Base-by-base conservation (phyloP, 148 eudicot genomes). In the Vaccinium myrtillus region DNA sequence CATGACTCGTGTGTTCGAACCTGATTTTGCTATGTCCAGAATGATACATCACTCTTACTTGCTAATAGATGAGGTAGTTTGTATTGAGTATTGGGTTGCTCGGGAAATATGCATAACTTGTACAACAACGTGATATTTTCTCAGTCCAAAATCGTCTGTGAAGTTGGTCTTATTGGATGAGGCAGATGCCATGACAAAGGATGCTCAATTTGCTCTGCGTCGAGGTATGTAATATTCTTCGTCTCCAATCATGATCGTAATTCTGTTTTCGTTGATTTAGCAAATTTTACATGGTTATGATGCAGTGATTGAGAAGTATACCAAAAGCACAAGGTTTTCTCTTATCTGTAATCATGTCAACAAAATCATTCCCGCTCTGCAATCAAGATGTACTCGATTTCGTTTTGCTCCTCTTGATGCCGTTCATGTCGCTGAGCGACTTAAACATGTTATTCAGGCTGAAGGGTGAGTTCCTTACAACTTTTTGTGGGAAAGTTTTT, bases 141-240 rank as follows among this genome's bases (percentile, higher is more conserved):
- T 82, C 88, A 97, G 99, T 71, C 87, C 95, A 48, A 97, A 94
- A 83, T 80, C 92, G 46, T 86, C 92, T 74, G 99, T 97, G 67
- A 97, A 97, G 87, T 92, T 97, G 87, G 96, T 97, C 69, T 90
- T 97, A 83, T 87, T 97, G 91, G 99, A 97, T 89, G 99, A 97
- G 87, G 93, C 99, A 59, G 99, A 97, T 91, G 99, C 99, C 84
- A 97, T 97, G 99, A 97, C 99, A 63, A 97, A 97, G 91, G 99
- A 97, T 95, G 99, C 99, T 78, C 99, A 97, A 82, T 97, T 97
- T 87, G 99, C 99, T 79, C 89, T 97, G 27, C 98, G 99, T 85
- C 93, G 98, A 90, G 99, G 99, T 94, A 84, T 82, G 69, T 73
- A 18, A 19, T 16, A 15, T 7, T 82, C 25, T 76, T 50, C 30